Base-by-base conservation (phyloP, 495 filamentous ascomycete genomes). In the Neurospora tetrasperma region DNA sequence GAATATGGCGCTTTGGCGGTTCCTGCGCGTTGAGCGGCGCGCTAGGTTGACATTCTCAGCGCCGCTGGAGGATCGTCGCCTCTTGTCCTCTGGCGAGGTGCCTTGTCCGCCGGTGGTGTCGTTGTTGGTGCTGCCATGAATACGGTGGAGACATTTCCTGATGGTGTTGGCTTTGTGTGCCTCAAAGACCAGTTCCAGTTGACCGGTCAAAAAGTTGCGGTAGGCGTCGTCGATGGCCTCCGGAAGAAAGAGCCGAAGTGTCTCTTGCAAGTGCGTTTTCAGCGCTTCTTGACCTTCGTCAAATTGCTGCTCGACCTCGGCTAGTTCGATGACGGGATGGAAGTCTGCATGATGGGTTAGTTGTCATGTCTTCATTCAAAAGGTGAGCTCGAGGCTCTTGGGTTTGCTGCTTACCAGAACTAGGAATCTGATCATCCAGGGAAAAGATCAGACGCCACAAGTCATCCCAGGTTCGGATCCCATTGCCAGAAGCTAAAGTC, bases 151-250 rank as follows among this genome's bases (percentile, higher is more conserved):
- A 10, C 75, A 78, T 40, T 78, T 71, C 31, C 74, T 74, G 46
- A 77, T 73, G 40, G 76, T 69, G 38, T 79, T 77, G 8, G 77
- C 79, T 1, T 73, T 73, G 46, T 80, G 78, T 0, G 73, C 78
- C 20, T 80, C 76, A 18, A 78, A 77, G n/a, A 79, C 76, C 0
- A 80, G 71, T 6, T 76, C 78, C 20, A 80, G 72, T 48, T 80
- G 79, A 0, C 76, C 75, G 0, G 78, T 70, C 11, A 80, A 70
- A 42, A 80, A 80, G 20, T 44, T 66, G 46, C 77, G 76, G 69
- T 77, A 80, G 39, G 74, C 43, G 38, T 74, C 71, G 6, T 79
- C 78, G 12, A 77, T 68, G 12, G 18, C 48, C 14, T 23, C 39
- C 4, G 79, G 78, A 10, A 79, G 71, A 0, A 80, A 68, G 11